Percentiles rank a stretch among this genome's conserved stretches.
These are phyloP conservation scores for Epichloe uncinata DNA, from an alignment of 2,329 filamentous ascomycete species.

Conservation along the genomic window DNA sequence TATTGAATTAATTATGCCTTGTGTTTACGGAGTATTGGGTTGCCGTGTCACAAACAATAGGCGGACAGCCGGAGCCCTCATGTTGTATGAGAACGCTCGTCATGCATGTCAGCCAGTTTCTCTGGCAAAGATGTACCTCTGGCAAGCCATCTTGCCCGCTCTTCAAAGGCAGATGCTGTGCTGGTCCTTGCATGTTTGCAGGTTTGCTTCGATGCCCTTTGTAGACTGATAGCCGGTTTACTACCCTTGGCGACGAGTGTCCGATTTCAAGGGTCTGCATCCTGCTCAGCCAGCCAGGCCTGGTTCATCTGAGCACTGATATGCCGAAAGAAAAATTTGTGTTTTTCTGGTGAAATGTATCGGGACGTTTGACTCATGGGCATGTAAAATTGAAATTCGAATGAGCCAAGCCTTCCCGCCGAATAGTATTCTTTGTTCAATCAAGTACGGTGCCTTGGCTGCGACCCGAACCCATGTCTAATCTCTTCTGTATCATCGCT, in stretches of 20 bases:
- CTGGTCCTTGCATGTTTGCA: conserved; percentile 2
- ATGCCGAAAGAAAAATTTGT: background rate
- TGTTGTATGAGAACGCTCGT: background rate
- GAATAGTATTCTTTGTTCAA: background rate
- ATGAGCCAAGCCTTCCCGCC: too few relatives aligned
- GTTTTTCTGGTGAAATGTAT: too few relatives aligned
- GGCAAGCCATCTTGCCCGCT: background rate
- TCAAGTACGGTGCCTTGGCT: background rate
- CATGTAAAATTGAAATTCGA: too few relatives aligned
- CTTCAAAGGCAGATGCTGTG: background rate
- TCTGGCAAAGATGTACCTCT: background rate
- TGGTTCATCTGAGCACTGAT: background rate
- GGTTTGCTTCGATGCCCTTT: background rate
- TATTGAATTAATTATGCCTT: background rate
- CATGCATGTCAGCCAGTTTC: background rate
- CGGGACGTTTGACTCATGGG: too few relatives aligned
- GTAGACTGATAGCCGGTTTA: background rate
- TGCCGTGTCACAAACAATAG: background rate
- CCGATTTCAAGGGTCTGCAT: background rate
- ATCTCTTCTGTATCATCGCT: background rate
- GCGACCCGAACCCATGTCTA: background rate
- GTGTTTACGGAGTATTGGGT: too few relatives aligned
- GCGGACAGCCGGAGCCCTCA: background rate
- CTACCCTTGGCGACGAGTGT: background rate
- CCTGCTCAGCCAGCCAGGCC: background rate